These are phyloP conservation scores for Aechmea fasciata DNA, from an alignment of 176 grass and related monocot genomes.

Conservation along the genomic window DNA sequence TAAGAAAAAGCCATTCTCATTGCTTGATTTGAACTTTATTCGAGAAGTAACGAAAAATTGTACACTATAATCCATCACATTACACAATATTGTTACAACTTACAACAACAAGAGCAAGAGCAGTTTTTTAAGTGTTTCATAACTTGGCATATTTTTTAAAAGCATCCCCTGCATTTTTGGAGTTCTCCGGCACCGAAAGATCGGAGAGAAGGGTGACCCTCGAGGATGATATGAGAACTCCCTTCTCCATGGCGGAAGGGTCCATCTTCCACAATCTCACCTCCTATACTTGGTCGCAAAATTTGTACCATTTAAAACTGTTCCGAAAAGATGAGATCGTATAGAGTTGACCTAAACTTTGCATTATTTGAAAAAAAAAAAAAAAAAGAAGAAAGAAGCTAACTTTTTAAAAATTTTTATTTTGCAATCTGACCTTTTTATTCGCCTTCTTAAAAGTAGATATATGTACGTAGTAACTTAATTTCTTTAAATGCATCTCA, in stretches of 20 bases:
- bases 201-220: constrained; percentile 52
- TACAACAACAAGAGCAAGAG: neutral
- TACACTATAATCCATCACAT: too few species aligned
- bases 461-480: too few species aligned
- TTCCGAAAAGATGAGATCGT: too few species aligned
- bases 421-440: neutral
- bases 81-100: neutral
- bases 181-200: constrained; percentile 32
- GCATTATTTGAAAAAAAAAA: too few species aligned
- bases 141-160: constrained; percentile 53
- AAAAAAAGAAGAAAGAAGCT: too few species aligned
- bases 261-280: constrained; percentile 66
- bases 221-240: constrained; percentile 34
- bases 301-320: too few species aligned
- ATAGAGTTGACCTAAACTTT: too few species aligned
- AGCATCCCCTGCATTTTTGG: constrained; percentile 35
- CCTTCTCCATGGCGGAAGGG: constrained; percentile 29
- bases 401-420: neutral
- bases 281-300: constrained; percentile 50
- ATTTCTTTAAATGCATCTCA: too few species aligned
- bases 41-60: too few species aligned
- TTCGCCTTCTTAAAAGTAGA: too few species aligned
- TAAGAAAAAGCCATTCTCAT: too few species aligned
- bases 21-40: too few species aligned
- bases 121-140: constrained; percentile 11